Evolutionary conservation across 129 eudicot species (phyloP), one percentile per base, ranked within the genome.

Genomic region (Lactuca saligna): DNA sequence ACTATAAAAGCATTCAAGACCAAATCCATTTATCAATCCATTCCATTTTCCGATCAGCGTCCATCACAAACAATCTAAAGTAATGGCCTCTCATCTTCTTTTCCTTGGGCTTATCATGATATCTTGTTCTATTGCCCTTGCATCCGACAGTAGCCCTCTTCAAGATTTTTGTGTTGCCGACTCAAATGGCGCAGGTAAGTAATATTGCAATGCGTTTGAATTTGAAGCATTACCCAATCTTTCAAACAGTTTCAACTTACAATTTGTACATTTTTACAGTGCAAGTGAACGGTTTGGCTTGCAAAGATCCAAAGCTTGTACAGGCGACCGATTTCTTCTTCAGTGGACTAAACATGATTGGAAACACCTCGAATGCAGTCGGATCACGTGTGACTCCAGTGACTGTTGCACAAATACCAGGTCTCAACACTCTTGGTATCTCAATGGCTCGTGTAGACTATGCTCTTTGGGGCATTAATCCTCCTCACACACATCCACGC

Each of bases 341-440:
- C 64, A 41, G 76, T 32, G 76, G 81, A 8, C 69, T 77, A 32
- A 50, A 77, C 16, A 4, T 61, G 15, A 29, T 54, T 0, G 81
- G 81, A 9, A 77, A 77, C 67, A 69, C 63, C 3, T 49, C 81
- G 5, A 77, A 60, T 34, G 70, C 75, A 1, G 55, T 69, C 4
- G 76, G 81, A 38, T 69, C 81, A 7, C 58, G 67, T 16, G 76
- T 77, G 14, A 76, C 81, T 16, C 81, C 66, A 4, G 70, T 76
- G 3, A 57, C 61, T 10, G 81, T 61, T 15, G 33, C 50, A 7
- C 75, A 69, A 51, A 8, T 76, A 4, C 75, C 81, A 8, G 81
- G 71, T 9, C 81, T 76, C 50, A 76, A 76, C 69, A 76, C 80
- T 14, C 61, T 76, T 1, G 81, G 81, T 3, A 69, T 76, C 16